These are phyloP conservation scores for Phytophthora sansomeana DNA, from an alignment of 352 stramenopile genomes.

Conservation along the genomic window DNA sequence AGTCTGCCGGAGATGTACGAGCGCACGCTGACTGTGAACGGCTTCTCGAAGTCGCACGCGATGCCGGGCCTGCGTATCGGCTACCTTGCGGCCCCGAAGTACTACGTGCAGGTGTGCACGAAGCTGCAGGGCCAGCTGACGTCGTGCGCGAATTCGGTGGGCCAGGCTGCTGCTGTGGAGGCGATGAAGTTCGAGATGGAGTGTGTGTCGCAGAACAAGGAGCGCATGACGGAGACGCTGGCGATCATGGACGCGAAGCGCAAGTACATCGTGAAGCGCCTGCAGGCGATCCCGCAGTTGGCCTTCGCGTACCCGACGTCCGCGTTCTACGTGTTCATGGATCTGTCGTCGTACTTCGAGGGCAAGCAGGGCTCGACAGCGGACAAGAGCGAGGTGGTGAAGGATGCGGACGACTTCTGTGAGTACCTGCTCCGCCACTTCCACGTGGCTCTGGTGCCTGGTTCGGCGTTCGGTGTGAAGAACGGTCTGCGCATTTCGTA, in stretches of 20 bases:
- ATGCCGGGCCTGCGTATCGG: slow-evolving; percentile 98
- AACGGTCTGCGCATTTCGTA: slow-evolving; percentile 97
- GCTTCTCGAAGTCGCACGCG: slow-evolving; percentile 97
- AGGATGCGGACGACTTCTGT: slow-evolving; percentile 83
- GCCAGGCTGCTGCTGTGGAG: too few species aligned
- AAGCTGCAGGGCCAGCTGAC: too few species aligned
- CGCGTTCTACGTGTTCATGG: slow-evolving; percentile 96
- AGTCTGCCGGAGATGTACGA: slow-evolving; percentile 87
- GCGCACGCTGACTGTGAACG: slow-evolving; percentile 95
- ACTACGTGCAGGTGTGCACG: too few species aligned
- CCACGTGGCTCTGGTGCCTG: slow-evolving; percentile 95
- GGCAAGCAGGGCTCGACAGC: slow-evolving; percentile 53
- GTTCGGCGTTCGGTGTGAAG: slow-evolving; percentile 94
- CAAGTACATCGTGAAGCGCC: too few species aligned
- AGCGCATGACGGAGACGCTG: too few species aligned
- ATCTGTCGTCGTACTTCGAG: slow-evolving; percentile 88
- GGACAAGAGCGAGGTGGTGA: slow-evolving; percentile 55
- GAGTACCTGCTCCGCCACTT: slow-evolving; percentile 94
- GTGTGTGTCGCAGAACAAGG: too few species aligned
- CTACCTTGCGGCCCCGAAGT: too few species aligned
- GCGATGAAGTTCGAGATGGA: too few species aligned
- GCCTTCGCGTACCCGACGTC: slow-evolving; percentile 89
- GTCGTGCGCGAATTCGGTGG: too few species aligned
- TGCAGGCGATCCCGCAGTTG: too few species aligned
- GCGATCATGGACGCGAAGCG: too few species aligned